A percentile compares a stretch with the other conserved stretches of the same genome.
Conservation (phyloP, 306 rosid genomes). For the Pterocarpus macrocarpus region DNA sequence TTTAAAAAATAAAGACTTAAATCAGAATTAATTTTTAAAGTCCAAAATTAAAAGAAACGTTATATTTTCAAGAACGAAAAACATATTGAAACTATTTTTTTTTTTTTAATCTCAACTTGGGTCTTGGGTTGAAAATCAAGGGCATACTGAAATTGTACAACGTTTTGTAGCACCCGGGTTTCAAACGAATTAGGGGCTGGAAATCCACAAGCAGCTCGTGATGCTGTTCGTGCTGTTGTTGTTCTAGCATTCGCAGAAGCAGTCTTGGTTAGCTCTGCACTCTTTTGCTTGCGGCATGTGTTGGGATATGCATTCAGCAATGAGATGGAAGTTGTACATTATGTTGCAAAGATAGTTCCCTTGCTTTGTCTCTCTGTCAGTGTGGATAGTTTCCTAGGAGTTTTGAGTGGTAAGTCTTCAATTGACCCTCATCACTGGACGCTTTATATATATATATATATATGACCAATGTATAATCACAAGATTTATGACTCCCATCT, state of each 20-base stretch:
- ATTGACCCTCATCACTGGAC: background rate
- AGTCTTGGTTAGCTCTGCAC: slow-evolving; percentile 34
- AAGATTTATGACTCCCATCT: background rate
- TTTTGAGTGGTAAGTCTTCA: slow-evolving; percentile 53
- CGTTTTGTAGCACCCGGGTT: slow-evolving; percentile 54
- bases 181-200: slow-evolving; percentile 66
- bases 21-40: too few species aligned
- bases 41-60: too few species aligned
- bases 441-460: too few species aligned
- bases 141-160: background rate
- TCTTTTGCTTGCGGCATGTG: slow-evolving; percentile 46
- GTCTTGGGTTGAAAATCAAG: background rate
- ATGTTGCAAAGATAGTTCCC: slow-evolving; percentile 51
- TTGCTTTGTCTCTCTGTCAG: slow-evolving; percentile 50
- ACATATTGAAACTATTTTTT: background rate
- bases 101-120: background rate
- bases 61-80: too few species aligned
- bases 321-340: slow-evolving; percentile 52
- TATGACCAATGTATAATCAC: background rate
- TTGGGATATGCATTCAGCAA: slow-evolving; percentile 61
- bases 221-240: slow-evolving; percentile 47
- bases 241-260: slow-evolving; percentile 49
- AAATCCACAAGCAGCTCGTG: slow-evolving; percentile 47
- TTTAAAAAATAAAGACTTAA: too few species aligned
- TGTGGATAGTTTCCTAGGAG: slow-evolving; percentile 48